phyloP scores from a whole-genome alignment of 2,329 filamentous ascomycete species.

The Fusarium marasasianum region DNA sequence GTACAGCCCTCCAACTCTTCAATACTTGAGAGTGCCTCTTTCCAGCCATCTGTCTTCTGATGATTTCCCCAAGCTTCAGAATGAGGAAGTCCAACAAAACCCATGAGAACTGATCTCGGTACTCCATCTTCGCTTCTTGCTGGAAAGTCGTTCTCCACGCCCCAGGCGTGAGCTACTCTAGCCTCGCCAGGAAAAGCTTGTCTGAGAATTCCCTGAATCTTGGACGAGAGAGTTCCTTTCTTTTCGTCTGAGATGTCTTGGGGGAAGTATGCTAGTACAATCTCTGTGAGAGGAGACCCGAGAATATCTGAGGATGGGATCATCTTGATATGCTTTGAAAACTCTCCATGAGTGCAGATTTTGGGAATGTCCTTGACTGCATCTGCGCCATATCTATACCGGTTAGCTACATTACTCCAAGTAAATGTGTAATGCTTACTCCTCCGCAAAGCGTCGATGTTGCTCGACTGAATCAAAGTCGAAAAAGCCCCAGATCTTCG shows the following conservation, averaged over 20 bases:
- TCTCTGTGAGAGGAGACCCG: neutral
- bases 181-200: neutral
- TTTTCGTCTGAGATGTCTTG: neutral
- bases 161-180: neutral
- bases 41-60: neutral
- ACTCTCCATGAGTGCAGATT: conserved; percentile 12
- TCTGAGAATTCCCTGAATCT: neutral
- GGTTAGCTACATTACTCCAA: neutral
- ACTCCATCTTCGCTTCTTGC: neutral
- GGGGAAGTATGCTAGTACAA: conserved; percentile 4
- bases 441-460: neutral
- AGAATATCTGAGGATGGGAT: conserved; percentile 7
- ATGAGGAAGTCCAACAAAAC: neutral
- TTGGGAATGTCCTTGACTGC: conserved; percentile 19
- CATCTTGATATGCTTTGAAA: conserved; percentile 11
- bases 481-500: conserved; percentile 17
- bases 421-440: neutral
- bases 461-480: conserved; percentile 20
- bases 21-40: neutral
- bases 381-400: neutral
- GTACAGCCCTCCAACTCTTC: neutral
- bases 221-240: neutral
- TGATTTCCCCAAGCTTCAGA: neutral
- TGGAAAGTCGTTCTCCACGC: conserved; percentile 13
- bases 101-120: neutral